Conservation (phyloP, 257 asterid genomes). For the Solanum paucissectum region DNA sequence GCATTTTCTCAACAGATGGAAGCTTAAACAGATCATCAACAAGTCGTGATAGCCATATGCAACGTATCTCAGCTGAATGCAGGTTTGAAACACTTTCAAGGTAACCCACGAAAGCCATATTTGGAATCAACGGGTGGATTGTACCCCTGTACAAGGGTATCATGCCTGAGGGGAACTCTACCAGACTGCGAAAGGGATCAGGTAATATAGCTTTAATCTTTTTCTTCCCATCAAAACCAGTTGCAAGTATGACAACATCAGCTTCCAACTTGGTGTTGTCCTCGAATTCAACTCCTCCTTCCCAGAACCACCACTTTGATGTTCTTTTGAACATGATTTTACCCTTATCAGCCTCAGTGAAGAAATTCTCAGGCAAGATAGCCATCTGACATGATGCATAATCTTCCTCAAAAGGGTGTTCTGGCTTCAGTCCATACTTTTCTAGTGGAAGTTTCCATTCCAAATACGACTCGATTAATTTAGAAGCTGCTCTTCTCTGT, state of each 20-base stretch:
- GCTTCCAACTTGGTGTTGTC: constrained; percentile 64
- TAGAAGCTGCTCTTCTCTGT: constrained; percentile 58
- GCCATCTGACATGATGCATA: constrained; percentile 97
- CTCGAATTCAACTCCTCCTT: constrained; percentile 66
- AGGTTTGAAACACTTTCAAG: constrained; percentile 86
- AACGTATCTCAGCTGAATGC: constrained; percentile 83
- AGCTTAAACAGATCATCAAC: constrained; percentile 50
- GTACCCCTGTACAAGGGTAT: constrained; percentile 96
- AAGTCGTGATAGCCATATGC: constrained; percentile 68
- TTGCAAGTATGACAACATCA: constrained; percentile 74
- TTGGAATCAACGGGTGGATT: constrained; percentile 76
- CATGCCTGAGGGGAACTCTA: constrained; percentile 66
- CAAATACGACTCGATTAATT: constrained; percentile 60
- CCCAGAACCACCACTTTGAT: constrained; percentile 64
- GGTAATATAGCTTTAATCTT: constrained; percentile 58
- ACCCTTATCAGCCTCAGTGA: constrained; percentile 72
- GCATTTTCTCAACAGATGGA: constrained; percentile 58
- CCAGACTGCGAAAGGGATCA: constrained; percentile 55
- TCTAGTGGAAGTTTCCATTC: constrained; percentile 77
- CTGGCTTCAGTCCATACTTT: constrained; percentile 75
- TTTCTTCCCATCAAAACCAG: constrained; percentile 72
- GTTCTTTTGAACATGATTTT: constrained; percentile 50
- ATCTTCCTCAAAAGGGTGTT: constrained; percentile 89
- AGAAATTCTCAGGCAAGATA: constrained; percentile 74
- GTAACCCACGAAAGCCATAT: constrained; percentile 77